These are phyloP conservation scores for Rhynchosporium agropyri DNA, from an alignment of 2,329 filamentous ascomycete genomes.

Conservation along the genomic window DNA sequence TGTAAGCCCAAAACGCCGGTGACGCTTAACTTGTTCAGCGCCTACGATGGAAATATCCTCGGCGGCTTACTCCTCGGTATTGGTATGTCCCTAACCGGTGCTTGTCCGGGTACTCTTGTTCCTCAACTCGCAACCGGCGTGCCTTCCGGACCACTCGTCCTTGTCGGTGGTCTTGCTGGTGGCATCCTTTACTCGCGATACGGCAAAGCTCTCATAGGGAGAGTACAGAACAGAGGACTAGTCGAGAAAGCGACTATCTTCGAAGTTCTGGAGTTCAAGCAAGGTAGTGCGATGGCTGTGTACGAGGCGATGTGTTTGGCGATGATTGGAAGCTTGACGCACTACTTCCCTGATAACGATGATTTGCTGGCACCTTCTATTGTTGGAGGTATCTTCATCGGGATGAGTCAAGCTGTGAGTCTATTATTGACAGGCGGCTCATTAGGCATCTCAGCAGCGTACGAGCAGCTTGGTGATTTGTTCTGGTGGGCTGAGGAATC, in stretches of 20 bases:
- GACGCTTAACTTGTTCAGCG: constrained; percentile 49
- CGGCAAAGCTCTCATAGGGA: constrained; percentile 8
- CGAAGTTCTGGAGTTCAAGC: constrained; percentile 22
- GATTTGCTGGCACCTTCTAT: constrained; percentile 33
- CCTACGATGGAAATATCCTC: constrained; percentile 66
- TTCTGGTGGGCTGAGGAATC: constrained; percentile 45
- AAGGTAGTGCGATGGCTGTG: constrained; percentile 19
- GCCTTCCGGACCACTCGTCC: constrained; percentile 44
- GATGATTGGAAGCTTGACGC: constrained; percentile 18
- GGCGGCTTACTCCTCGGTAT: constrained; percentile 63
- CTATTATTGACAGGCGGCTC: constrained; percentile 55
- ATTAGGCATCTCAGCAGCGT: constrained; percentile 63
- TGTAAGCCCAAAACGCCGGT: constrained; percentile 33
- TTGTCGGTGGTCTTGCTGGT: constrained; percentile 58
- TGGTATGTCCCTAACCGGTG: constrained; percentile 68
- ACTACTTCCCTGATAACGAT: constrained; percentile 16
- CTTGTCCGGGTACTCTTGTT: constrained; percentile 66
- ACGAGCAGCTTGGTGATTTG: constrained; percentile 61
- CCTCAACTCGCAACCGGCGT: constrained; percentile 54
- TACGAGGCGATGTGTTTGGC: constrained; percentile 33
- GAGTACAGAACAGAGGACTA: background rate
- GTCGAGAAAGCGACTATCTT: constrained; percentile 31
- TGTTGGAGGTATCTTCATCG: constrained; percentile 60
- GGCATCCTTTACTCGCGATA: constrained; percentile 51
- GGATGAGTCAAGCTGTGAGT: constrained; percentile 59